A percentile compares a stretch with the other conserved stretches of the same genome.
Evolutionary conservation across 1,284 basidiomycete species (phyloP).

Genomic region (Gymnopus androsaceus): DNA sequence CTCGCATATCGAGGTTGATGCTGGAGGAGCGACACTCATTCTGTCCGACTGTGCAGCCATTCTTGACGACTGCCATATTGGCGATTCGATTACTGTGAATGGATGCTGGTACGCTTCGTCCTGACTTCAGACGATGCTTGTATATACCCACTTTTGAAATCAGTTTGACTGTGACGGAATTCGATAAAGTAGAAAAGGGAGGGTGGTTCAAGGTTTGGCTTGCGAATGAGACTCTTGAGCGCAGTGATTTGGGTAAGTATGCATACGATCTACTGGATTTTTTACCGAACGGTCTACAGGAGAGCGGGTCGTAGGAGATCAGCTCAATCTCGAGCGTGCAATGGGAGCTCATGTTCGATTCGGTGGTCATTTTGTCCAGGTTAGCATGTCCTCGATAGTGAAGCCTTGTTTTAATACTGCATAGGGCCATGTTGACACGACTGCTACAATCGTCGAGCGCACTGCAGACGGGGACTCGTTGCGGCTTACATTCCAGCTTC

Average conservation of each 20-base stretch:
- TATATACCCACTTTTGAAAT: conserved; percentile 53
- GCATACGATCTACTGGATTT: background rate
- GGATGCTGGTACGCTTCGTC: conserved; percentile 40
- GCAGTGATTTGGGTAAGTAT: conserved; percentile 83
- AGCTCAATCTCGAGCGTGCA: conserved; percentile 92
- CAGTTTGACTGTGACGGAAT: conserved; percentile 88
- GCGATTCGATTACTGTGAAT: conserved; percentile 91
- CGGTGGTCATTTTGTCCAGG: conserved; percentile 98
- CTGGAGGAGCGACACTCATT: conserved; percentile 82
- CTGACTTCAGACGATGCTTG: background rate
- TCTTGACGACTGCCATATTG: conserved; percentile 88
- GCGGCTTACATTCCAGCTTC: conserved; percentile 78
- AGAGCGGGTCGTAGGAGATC: conserved; percentile 76
- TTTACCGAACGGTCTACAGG: conserved; percentile 45
- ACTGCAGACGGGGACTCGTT: conserved; percentile 86
- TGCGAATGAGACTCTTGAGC: conserved; percentile 90
- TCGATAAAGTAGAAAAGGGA: conserved; percentile 58
- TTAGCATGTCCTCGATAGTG: conserved; percentile 33
- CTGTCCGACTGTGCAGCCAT: conserved; percentile 76
- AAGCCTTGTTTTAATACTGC: background rate
- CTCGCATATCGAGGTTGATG: conserved; percentile 59
- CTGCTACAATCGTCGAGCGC: conserved; percentile 72
- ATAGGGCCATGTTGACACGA: conserved; percentile 92
- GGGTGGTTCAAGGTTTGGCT: conserved; percentile 93
- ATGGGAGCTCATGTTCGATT: conserved; percentile 92